Evolutionary conservation across 2,329 filamentous ascomycete genomes (phyloP).

Genomic region (Taxawa tesnikishii): DNA sequence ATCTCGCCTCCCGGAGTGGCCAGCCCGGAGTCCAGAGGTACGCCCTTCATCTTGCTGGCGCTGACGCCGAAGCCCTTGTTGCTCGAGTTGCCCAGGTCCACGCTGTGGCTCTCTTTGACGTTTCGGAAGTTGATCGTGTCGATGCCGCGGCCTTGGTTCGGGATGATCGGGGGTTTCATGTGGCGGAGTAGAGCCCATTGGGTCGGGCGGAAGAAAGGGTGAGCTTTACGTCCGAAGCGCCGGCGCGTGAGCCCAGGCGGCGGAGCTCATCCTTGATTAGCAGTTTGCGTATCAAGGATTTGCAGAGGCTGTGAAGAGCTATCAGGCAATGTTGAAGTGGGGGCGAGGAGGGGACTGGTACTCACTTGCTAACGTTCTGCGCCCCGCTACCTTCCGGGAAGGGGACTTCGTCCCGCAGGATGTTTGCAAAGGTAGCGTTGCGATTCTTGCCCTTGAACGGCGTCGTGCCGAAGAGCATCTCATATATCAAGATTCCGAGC

Average conservation of each 20-base stretch:
- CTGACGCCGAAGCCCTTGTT: constrained; percentile 23
- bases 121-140: constrained; percentile 97
- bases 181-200: constrained; percentile 96
- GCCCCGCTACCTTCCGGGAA: constrained; percentile 82
- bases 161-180: constrained; percentile 95
- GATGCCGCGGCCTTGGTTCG: constrained; percentile 75
- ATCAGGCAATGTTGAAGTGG: constrained; percentile 2
- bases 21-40: constrained; percentile 74
- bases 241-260: constrained; percentile 82
- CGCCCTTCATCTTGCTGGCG: constrained; percentile 49
- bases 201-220: constrained; percentile 90
- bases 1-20: constrained; percentile 73
- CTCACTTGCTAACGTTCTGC: constrained; percentile 86
- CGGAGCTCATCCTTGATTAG: constrained; percentile 96
- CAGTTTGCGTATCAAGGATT: constrained; percentile 89
- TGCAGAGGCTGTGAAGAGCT: constrained; percentile 59
- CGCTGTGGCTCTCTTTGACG: constrained; percentile 92
- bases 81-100: constrained; percentile 56
- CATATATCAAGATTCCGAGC: constrained; percentile 89
- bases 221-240: constrained; percentile 88
- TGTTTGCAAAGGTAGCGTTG: constrained; percentile 96
- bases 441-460: constrained; percentile 99
- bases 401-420: constrained; percentile 85
- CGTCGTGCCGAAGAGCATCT: constrained; percentile 97
- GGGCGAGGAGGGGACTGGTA: constrained; percentile 11